These are phyloP conservation scores for Lactarius akahatsu DNA, from an alignment of 768 basidiomycete genomes.

Conservation along the genomic window DNA sequence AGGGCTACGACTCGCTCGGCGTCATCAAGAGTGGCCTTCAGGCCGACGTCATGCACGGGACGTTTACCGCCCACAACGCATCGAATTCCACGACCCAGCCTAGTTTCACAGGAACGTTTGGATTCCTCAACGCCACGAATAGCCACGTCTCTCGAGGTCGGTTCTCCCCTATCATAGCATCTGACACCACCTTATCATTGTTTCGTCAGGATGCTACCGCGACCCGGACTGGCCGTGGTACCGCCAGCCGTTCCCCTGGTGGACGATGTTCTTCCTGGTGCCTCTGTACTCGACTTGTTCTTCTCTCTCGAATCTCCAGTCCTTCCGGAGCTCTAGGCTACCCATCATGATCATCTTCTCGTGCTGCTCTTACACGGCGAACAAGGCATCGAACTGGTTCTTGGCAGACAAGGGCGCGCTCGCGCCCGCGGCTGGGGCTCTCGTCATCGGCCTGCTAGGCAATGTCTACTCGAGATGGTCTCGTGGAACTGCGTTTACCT, in stretches of 20 bases:
- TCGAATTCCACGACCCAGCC: conserved; percentile 31
- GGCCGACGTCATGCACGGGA: conserved; percentile 47
- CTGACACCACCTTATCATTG: neutral
- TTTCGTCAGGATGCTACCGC: conserved; percentile 64
- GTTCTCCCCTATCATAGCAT: neutral
- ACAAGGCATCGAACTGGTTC: conserved; percentile 57
- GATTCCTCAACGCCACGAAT: conserved; percentile 35
- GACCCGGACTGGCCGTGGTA: conserved; percentile 76
- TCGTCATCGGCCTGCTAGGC: conserved; percentile 75
- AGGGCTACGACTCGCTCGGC: conserved; percentile 44
- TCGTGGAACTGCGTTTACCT: conserved; percentile 81
- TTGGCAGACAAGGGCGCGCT: conserved; percentile 70
- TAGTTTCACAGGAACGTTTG: conserved; percentile 34
- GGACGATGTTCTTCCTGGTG: conserved; percentile 74
- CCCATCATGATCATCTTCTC: conserved; percentile 77
- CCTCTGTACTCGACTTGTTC: conserved; percentile 73
- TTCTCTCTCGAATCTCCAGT: conserved; percentile 76
- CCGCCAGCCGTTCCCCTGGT: conserved; percentile 76
- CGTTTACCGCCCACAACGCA: conserved; percentile 44
- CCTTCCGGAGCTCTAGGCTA: conserved; percentile 65
- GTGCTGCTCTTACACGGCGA: conserved; percentile 70
- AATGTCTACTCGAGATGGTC: conserved; percentile 77
- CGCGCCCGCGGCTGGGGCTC: conserved; percentile 74
- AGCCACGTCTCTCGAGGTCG: conserved; percentile 35
- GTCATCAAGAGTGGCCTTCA: conserved; percentile 34